phyloP scores from a whole-genome alignment of 495 filamentous ascomycete species.

The Podospora pseudoanserina region DNA sequence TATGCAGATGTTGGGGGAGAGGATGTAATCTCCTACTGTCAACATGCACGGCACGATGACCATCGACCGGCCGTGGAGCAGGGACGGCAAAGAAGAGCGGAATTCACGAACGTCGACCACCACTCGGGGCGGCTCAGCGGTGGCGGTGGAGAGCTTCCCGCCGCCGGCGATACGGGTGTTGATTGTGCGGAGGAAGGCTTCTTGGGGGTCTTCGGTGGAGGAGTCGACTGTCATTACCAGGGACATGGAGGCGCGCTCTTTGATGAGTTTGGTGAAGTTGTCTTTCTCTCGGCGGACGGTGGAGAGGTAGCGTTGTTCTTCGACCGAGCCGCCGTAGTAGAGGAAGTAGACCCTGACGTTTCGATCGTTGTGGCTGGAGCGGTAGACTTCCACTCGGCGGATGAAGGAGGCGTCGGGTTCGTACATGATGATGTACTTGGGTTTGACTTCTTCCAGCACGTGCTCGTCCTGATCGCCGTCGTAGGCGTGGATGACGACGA shows the following conservation, averaged over 20 bases:
- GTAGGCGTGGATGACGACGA: slow-evolving; percentile 88
- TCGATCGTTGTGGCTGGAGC: slow-evolving; percentile 84
- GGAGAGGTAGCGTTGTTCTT: slow-evolving; percentile 92
- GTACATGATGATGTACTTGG: slow-evolving; percentile 97
- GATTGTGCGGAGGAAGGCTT: slow-evolving; percentile 88
- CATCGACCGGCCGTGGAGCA: slow-evolving; percentile 83
- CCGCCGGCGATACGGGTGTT: slow-evolving; percentile 97
- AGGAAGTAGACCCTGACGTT: slow-evolving; percentile 93
- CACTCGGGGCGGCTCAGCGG: slow-evolving; percentile 84
- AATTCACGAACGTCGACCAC: slow-evolving; percentile 97
- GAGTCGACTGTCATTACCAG: slow-evolving; percentile 72
- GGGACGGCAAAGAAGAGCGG: slow-evolving; percentile 83
- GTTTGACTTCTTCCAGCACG: slow-evolving; percentile 86
- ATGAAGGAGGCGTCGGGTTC: slow-evolving; percentile 96
- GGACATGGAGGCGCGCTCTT: slow-evolving; percentile 89
- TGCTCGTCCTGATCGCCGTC: slow-evolving; percentile 92
- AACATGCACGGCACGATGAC: slow-evolving; percentile 88
- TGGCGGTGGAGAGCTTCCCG: slow-evolving; percentile 73
- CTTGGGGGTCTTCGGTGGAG: slow-evolving; percentile 76
- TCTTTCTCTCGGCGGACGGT: slow-evolving; percentile 90
- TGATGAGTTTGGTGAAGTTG: slow-evolving; percentile 87
- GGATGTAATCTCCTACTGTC: slow-evolving; percentile 94
- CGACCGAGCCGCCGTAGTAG: slow-evolving; percentile 91
- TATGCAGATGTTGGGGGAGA: slow-evolving; percentile 84
- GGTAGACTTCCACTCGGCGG: slow-evolving; percentile 89